phyloP scores from a whole-genome alignment of 1,139 yeast genomes.

The Schizosaccharomyces versatilis region DNA sequence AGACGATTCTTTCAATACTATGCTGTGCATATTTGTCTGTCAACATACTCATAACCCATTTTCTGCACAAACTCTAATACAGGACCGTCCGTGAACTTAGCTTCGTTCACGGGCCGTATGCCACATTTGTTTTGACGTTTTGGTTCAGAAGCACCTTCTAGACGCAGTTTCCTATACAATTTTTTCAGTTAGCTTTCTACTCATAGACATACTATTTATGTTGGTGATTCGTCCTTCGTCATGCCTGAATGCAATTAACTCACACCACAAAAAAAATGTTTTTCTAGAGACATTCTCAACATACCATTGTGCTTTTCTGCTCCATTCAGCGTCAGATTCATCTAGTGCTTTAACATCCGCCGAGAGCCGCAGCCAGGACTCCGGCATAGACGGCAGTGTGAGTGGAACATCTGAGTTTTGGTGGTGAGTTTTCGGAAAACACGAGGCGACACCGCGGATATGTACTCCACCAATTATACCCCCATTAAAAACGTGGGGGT shows the following conservation, averaged over 20 bases:
- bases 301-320: neutral
- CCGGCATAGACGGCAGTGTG: neutral
- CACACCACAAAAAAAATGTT: too few species aligned
- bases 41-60: neutral
- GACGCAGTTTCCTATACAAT: neutral
- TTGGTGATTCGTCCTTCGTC: too few species aligned
- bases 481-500: neutral
- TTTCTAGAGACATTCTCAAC: neutral
- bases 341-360: neutral
- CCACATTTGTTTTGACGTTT: neutral
- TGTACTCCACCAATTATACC: neutral
- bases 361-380: neutral
- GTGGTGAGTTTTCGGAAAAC: neutral
- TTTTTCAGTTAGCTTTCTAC: neutral
- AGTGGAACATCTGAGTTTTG: neutral
- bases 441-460: neutral
- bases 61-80: neutral
- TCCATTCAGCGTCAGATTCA: neutral
- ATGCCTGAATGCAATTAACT: too few species aligned
- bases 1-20: too few species aligned
- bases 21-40: neutral
- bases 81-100: neutral
- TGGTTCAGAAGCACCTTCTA: conserved; percentile 1
- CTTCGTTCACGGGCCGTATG: neutral
- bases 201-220: too few species aligned